A percentile compares a stretch with the other conserved stretches of the same genome.
phyloP scores from a whole-genome alignment of 2,329 filamentous ascomycete genomes.

The Fusarium sp. region DNA sequence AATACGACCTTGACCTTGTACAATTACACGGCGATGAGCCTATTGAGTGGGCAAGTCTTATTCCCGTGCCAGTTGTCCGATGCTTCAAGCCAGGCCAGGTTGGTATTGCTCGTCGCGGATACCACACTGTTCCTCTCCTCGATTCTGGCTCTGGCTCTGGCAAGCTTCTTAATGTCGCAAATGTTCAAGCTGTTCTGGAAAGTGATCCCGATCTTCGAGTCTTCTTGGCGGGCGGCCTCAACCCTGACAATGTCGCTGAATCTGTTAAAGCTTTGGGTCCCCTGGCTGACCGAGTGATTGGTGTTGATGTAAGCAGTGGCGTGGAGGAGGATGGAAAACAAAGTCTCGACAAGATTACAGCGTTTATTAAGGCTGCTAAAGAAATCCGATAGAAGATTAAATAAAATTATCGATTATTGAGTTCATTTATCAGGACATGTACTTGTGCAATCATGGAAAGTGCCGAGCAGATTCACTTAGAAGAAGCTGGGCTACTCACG shows the following conservation, averaged over 20 bases:
- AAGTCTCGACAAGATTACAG: constrained; percentile 81
- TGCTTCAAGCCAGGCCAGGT: constrained; percentile 82
- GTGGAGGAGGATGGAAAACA: constrained; percentile 88
- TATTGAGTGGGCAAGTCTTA: constrained; percentile 87
- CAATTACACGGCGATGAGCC: constrained; percentile 95
- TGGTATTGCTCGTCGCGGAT: constrained; percentile 80
- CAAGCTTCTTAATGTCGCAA: constrained; percentile 77
- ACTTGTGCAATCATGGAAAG: neutral
- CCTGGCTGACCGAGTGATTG: constrained; percentile 73
- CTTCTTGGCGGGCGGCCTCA: constrained; percentile 87
- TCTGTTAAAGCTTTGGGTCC: constrained; percentile 73
- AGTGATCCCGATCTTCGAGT: constrained; percentile 78
- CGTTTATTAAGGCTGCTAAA: constrained; percentile 83
- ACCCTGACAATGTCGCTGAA: constrained; percentile 79
- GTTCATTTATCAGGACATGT: neutral
- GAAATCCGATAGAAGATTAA: constrained; percentile 55
- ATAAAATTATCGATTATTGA: constrained; percentile 14
- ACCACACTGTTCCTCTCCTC: constrained; percentile 84
- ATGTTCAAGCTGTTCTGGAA: constrained; percentile 74
- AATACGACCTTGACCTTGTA: constrained; percentile 85
- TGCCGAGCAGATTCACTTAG: neutral
- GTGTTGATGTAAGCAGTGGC: constrained; percentile 93
- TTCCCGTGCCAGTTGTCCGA: constrained; percentile 91
- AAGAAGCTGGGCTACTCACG: neutral
- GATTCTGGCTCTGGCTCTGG: constrained; percentile 91